Conservation (phyloP, 495 filamentous ascomycete species). For the Aspergillus carlsbadensis region DNA sequence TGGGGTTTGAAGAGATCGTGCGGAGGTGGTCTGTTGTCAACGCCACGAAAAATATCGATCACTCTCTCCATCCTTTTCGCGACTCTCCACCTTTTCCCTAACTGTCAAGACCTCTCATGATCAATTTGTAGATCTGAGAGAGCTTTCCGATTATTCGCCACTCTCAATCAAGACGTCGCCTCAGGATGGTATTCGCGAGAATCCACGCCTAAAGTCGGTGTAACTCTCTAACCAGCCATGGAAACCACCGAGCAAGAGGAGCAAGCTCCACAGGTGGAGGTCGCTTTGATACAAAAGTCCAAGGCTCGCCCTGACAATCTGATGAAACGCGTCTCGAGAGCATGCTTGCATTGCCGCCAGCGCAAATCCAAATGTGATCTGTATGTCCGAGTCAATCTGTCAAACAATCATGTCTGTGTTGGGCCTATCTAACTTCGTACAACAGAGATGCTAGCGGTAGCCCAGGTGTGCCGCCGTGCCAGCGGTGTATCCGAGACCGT, state of each 20-base stretch:
- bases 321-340: constrained; percentile 59
- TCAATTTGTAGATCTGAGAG: too few species aligned
- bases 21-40: constrained; percentile 6
- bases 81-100: neutral
- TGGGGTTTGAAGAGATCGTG: neutral
- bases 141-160: too few species aligned
- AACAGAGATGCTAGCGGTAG: constrained; percentile 46
- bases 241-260: constrained; percentile 17
- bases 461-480: constrained; percentile 54
- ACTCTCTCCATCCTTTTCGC: neutral
- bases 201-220: constrained; percentile 1
- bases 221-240: constrained; percentile 1
- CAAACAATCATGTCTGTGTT: neutral
- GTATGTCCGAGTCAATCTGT: constrained; percentile 35
- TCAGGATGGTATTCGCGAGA: constrained; percentile 11
- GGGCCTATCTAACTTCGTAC: constrained; percentile 18
- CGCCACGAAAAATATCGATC: neutral
- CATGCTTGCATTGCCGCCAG: constrained; percentile 62
- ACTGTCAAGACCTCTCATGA: neutral
- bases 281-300: constrained; percentile 14
- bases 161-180: neutral
- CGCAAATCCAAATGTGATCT: constrained; percentile 65
- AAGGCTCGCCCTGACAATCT: constrained; percentile 27
- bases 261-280: constrained; percentile 16
- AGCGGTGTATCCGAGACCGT: constrained; percentile 56